Base-by-base conservation (phyloP, 2,329 filamentous ascomycete genomes). In the Stachybotrys chartarum region DNA sequence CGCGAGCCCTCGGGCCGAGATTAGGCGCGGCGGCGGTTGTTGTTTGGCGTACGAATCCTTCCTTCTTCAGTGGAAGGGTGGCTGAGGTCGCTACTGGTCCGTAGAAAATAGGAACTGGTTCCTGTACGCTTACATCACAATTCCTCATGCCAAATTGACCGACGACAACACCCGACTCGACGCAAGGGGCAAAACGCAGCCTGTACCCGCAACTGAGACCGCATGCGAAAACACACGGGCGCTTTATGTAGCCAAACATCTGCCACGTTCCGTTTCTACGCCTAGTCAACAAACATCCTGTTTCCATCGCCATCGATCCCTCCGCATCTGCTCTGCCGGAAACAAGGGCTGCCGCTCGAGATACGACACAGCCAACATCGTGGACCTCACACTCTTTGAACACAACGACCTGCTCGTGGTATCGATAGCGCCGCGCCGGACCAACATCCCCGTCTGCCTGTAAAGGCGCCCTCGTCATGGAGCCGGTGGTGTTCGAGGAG, bases 401-500 rank as follows among this genome's bases (percentile, higher is more conserved):
- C 24, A 24, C 24, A 24, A 24, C 24, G 24, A 24, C 24, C 24
- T 24, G 24, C 24, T 24, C 24, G 24, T 24, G 24, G 24, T 24
- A 24, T 24, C 24, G 24, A 4, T 24, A 24, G 24, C 24, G 4
- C 4, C 24, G 24, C 24, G 24, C 24, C 24, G 24, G 24, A 24
- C 24, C 24, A 2, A 24, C 24, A 24, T 24, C 24, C 4, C 24
- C 24, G 2, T 24, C 24, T 24, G 24, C 24, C 24, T 24, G 24
- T 24, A 24, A 42, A 42, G 35, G 35, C 24, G 55, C 59, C 59
- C 58, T 59, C 60, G 52, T 65, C 60, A 71, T 97, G 92, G 92
- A 96, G 81, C 85, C 88, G 67, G 80, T 96, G 65, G 84, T 96
- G 64, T 89, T 88, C 74, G 84, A 94, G 75, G 86, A 91, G 75